Evolutionary conservation across 2,329 filamentous ascomycete species (phyloP), one percentile per base, ranked within the genome.

Genomic region (Penicillium sp.): DNA sequence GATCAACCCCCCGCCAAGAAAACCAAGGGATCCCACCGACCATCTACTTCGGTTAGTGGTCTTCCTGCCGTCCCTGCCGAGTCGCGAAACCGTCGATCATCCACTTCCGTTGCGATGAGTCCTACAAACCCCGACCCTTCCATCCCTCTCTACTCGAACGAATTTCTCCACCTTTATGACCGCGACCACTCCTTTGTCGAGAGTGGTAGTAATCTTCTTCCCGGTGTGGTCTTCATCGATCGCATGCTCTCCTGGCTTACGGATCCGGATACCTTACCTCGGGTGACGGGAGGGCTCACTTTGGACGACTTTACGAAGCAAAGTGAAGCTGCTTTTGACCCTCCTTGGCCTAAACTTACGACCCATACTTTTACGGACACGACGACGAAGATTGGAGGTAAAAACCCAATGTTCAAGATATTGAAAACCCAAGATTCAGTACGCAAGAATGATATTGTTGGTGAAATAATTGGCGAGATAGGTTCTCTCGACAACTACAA

Each of bases 211-310:
- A 97, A 96, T 69, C 85, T 89, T 0, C 92, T 91, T 68, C 87
- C 86, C 42, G 91, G 85, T 63, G 82, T 97, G 10, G 81, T 81
- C 34, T 86, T 96, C 34, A 87, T 90, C 4, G 89, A 89, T 55
- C 83, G 86, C 14, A 82, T 96, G 55, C 87, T 89, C 0, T 79
- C 82, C 3, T 97, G 93, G 92, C 81, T 95, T 24, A 86, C 84
- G 54, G 88, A 95, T 57, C 83, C 85, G 1, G 84, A 86, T 11
- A 86, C 85, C 10, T 80, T 96, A 61, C 81, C 83, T 48, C 76
- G 81, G 54, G 89, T 90, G 58, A 85, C 87, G 1, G 87, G 88
- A 39, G 86, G 86, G 21, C 78, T 79, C 52, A 74, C 75, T 32
- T 78, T 80, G 39, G 82, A 84, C 13, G 87, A 94, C 44, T 86